Evolutionary conservation across 225 moss, liverwort and hornwort genomes (phyloP), one percentile per base, ranked within the genome.

Genomic region (Antitrichia curtipendula): DNA sequence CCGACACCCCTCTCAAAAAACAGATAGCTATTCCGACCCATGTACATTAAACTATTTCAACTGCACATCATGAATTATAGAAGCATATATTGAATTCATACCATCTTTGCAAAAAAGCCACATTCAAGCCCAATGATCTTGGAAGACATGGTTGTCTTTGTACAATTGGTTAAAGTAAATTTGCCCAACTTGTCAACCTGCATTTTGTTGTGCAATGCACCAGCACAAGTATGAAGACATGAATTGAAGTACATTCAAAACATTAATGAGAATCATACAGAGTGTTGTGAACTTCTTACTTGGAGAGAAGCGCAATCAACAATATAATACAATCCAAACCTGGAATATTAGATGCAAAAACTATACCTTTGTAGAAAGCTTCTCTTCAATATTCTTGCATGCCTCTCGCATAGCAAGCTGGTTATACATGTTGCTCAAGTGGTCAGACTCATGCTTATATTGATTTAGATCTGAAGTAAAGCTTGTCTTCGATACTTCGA

Each of bases 351-450:
- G 31, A 34, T 38, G 56, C 75, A 81, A 29, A 64, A 43, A 28
- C 50, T 25, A 38, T 87, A 97, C 96, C 96, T 95, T 95, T 57
- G 87, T 89, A 15, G 94, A 92, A 85, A 96, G 95, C 90, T 96
- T 97, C 49, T 94, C 95, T 59, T 96, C 93, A 43, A 96, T 97
- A 53, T 95, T 96, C 62, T 97, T 97, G 92, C 97, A 96, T 31
- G 92, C 91, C 90, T 96, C 97, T 70, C 95, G 93, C 96, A 96
- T 95, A 73, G 97, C 97, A 89, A 97, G 95, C 95, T 95, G 94
- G 85, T 74, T 78, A 73, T 45, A 75, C 43, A 87, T 59, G 40
- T 20, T 60, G 80, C 36, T 72, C 80, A 88, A 63, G 19, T 34
- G 27, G 63, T 84, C 70, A 91, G 84, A 81, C 23, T n/a, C n/a